Percentiles rank a stretch among this genome's conserved stretches.
These are phyloP conservation scores for Xylariaceae sp. DNA, from an alignment of 2,329 filamentous ascomycete genomes.

Conservation along the genomic window DNA sequence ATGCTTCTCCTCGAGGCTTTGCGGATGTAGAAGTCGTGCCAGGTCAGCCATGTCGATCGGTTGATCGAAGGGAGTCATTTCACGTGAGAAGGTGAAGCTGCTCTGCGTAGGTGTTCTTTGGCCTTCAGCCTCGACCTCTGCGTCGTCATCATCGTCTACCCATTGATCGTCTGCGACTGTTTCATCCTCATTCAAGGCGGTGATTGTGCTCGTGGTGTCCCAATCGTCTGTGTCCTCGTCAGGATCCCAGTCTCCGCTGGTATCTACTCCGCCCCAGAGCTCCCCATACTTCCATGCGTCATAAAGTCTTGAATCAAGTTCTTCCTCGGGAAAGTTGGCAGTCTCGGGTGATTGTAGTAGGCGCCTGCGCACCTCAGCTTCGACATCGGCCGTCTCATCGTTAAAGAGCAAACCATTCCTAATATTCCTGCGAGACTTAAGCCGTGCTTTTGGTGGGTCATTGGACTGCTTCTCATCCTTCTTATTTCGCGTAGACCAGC, in stretches of 20 bases:
- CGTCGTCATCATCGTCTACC: conserved; percentile 46
- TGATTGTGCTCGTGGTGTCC: conserved; percentile 83
- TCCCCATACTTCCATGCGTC: conserved; percentile 83
- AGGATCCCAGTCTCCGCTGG: conserved; percentile 78
- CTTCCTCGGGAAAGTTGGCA: conserved; percentile 62
- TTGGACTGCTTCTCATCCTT: conserved; percentile 36
- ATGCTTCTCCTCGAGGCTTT: conserved; percentile 76
- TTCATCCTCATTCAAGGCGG: conserved; percentile 48
- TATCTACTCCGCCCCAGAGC: conserved; percentile 83
- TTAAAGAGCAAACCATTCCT: conserved; percentile 62
- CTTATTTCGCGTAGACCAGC: conserved; percentile 45
- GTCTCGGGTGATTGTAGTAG: conserved; percentile 51
- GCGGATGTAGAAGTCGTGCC: conserved; percentile 81
- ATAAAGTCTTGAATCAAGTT: conserved; percentile 78
- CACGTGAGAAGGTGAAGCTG: conserved; percentile 56
- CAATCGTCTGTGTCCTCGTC: conserved; percentile 62
- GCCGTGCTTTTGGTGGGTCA: conserved; percentile 23
- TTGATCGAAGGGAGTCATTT: conserved; percentile 67
- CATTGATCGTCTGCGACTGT: conserved; percentile 56
- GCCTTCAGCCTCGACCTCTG: conserved; percentile 48
- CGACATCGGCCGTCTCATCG: conserved; percentile 76
- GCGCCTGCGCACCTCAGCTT: conserved; percentile 75
- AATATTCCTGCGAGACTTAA: conserved; percentile 58
- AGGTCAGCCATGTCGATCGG: conserved; percentile 72
- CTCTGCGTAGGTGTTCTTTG: conserved; percentile 77